Percentiles rank a stretch among this genome's conserved stretches.
Evolutionary conservation across 805 yeast genomes (phyloP).

Genomic region (Yamadazyma kitorensis): DNA sequence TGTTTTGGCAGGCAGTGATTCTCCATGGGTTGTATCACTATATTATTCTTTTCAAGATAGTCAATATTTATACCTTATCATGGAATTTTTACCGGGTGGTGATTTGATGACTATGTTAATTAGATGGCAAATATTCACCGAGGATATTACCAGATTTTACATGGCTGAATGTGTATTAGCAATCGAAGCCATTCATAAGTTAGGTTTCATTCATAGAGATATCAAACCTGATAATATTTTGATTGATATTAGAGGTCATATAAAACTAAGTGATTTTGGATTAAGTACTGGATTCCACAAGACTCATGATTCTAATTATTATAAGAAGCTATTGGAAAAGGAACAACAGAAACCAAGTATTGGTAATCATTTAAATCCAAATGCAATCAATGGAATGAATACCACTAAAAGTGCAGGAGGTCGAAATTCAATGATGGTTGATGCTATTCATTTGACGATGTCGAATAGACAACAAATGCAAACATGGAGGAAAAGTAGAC

Average conservation of each 20-base stretch:
- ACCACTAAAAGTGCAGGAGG: conserved; percentile 37
- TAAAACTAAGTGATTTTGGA: conserved; percentile 73
- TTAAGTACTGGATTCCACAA: conserved; percentile 88
- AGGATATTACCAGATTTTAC: conserved; percentile 87
- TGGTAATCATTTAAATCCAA: neutral
- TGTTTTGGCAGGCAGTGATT: conserved; percentile 85
- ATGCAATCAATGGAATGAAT: conserved; percentile 7
- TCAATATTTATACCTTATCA: conserved; percentile 69
- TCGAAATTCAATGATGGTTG: conserved; percentile 83
- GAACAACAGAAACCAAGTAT: conserved; percentile 34
- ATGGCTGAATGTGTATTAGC: conserved; percentile 97
- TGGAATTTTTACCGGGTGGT: conserved; percentile 83
- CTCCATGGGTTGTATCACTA: conserved; percentile 85
- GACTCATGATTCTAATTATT: conserved; percentile 87
- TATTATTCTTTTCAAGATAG: conserved; percentile 82
- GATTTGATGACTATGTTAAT: conserved; percentile 93
- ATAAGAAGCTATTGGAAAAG: conserved; percentile 71
- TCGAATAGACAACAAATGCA: conserved; percentile 93
- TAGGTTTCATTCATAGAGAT: conserved; percentile 95
- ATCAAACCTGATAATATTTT: conserved; percentile 95
- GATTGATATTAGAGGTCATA: conserved; percentile 75
- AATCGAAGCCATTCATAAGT: conserved; percentile 87
- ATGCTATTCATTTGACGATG: conserved; percentile 93
- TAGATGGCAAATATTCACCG: conserved; percentile 91
- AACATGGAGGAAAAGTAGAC: conserved; percentile 90